A percentile compares a stretch with the other conserved stretches of the same genome.
phyloP scores from a whole-genome alignment of 2,329 filamentous ascomycete genomes.

The Balansia obtecta region DNA sequence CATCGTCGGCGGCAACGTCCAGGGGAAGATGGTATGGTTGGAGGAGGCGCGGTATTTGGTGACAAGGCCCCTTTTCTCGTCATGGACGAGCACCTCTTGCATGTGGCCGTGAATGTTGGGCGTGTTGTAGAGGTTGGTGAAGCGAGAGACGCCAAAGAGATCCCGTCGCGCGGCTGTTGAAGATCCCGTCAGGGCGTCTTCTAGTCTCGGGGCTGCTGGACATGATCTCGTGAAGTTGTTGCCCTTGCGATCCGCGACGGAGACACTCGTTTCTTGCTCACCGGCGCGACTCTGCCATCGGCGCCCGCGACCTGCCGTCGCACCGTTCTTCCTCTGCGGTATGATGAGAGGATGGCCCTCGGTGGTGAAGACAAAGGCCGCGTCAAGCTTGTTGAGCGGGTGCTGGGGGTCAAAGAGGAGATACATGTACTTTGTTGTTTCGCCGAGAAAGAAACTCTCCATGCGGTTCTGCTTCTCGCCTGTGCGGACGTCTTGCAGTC shows the following conservation, averaged over 20 bases:
- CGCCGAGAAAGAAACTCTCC: conserved; percentile 97
- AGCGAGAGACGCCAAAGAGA: conserved; percentile 76
- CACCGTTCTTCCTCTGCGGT: conserved; percentile 30
- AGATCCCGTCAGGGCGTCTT: conserved; percentile 60
- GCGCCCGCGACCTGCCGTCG: background rate
- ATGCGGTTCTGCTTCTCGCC: conserved; percentile 88
- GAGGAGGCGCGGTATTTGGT: conserved; percentile 39
- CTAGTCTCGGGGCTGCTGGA: conserved; percentile 41
- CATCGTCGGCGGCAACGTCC: conserved; percentile 71
- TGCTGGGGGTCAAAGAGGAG: conserved; percentile 78
- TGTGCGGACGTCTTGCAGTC: conserved; percentile 67
- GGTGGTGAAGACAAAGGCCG: conserved; percentile 85
- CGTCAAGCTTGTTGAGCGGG: conserved; percentile 76
- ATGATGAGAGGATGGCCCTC: conserved; percentile 91
- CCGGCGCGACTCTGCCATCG: conserved; percentile 1
- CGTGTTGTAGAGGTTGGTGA: conserved; percentile 70
- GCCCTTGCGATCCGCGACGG: conserved; percentile 27
- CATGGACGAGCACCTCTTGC: conserved; percentile 26
- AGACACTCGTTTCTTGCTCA: conserved; percentile 3
- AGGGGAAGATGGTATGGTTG: conserved; percentile 82
- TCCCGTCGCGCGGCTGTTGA: conserved; percentile 67
- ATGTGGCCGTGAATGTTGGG: conserved; percentile 46
- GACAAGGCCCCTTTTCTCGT: conserved; percentile 29
- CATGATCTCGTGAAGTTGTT: conserved; percentile 48
- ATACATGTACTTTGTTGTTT: conserved; percentile 93